phyloP scores from a whole-genome alignment of 257 asterid genomes.

The Petunia secreta region DNA sequence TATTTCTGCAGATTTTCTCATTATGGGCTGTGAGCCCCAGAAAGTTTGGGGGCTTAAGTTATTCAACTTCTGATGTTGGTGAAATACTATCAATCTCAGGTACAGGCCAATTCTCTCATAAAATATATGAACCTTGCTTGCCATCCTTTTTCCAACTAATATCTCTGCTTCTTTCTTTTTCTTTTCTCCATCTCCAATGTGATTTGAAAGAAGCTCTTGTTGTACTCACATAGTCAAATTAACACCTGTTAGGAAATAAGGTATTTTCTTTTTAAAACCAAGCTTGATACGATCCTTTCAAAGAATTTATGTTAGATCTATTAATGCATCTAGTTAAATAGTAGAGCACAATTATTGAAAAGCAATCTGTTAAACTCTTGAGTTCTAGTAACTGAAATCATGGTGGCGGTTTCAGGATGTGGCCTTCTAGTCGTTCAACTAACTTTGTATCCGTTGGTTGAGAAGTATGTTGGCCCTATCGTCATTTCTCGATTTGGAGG shows the following conservation, averaged over 20 bases:
- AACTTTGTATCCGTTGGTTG: conserved; percentile 57
- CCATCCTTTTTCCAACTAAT: neutral
- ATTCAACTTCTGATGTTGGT: conserved; percentile 70
- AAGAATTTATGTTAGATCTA: neutral
- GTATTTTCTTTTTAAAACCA: neutral
- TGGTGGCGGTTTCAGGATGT: conserved; percentile 51
- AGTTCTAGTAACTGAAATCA: neutral
- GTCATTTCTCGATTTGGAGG: conserved; percentile 67
- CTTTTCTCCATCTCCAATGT: neutral
- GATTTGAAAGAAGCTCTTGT: neutral
- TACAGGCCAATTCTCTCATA: conserved; percentile 22
- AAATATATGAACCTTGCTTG: neutral
- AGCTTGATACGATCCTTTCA: neutral
- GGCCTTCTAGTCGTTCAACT: conserved; percentile 79
- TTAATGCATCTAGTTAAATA: neutral
- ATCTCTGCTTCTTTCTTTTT: neutral
- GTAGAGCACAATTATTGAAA: too few relatives aligned
- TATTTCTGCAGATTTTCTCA: conserved; percentile 66
- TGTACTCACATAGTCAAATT: conserved; percentile 5
- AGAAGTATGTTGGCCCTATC: conserved; percentile 65
- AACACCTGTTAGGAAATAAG: neutral
- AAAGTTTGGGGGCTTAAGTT: conserved; percentile 73
- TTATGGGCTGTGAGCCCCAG: conserved; percentile 87
- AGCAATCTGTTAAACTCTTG: too few relatives aligned
- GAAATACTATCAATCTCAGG: conserved; percentile 79